These are phyloP conservation scores for Beta corolliflora DNA, from an alignment of 179 eudicot species.

Conservation along the genomic window DNA sequence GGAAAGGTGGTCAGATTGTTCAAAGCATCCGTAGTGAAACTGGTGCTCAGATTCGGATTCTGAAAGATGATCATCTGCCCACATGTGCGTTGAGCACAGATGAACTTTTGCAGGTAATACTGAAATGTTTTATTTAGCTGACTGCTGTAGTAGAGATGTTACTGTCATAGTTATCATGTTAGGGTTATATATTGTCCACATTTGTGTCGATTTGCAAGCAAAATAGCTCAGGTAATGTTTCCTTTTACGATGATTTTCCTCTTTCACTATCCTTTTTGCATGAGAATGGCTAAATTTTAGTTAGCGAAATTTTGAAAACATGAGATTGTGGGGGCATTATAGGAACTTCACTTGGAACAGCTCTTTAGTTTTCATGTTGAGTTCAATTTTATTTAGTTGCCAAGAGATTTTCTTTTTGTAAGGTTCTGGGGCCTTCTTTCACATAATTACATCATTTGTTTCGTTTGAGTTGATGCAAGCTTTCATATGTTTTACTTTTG, in stretches of 20 bases:
- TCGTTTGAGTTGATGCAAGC: neutral
- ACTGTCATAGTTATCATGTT: neutral
- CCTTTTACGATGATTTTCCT: neutral
- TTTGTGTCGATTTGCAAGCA: neutral
- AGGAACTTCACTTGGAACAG: too few relatives aligned
- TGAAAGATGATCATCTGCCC: conserved; percentile 89
- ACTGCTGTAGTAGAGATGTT: neutral
- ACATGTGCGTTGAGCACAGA: conserved; percentile 86
- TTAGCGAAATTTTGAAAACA: too few relatives aligned
- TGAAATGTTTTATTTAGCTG: neutral
- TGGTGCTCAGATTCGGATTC: conserved; percentile 87
- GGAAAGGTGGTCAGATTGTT: conserved; percentile 96
- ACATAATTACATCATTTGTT: too few relatives aligned
- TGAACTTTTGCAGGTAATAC: conserved; percentile 87
- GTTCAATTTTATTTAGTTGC: too few relatives aligned
- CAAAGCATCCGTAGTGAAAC: conserved; percentile 83
- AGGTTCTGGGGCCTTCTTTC: neutral
- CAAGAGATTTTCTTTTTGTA: too few relatives aligned
- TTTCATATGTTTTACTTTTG: neutral
- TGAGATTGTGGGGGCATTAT: too few relatives aligned
- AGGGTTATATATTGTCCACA: neutral
- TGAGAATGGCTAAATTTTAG: too few relatives aligned
- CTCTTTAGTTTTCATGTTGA: too few relatives aligned
- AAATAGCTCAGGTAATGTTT: neutral
- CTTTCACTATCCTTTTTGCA: neutral